Evolutionary conservation across 1,284 basidiomycete genomes (phyloP), one percentile per base, ranked within the genome.

Genomic region (Malassezia obtusa): DNA sequence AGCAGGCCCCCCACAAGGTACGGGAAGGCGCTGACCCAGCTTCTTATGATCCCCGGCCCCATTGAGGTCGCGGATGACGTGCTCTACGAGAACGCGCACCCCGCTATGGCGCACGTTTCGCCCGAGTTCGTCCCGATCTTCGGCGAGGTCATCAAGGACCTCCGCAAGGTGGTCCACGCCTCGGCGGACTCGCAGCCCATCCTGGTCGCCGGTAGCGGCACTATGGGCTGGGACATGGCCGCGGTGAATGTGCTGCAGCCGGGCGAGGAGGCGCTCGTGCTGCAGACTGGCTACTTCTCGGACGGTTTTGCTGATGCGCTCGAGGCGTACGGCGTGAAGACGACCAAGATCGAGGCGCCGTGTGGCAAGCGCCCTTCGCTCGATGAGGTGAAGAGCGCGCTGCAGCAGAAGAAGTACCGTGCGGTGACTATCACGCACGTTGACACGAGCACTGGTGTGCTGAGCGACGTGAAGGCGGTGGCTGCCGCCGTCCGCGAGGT

Each of bases 351-450:
- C 66, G 84, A 81, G 63, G 87, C 91, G 3, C 80, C 84, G 26
- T 79, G 96, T 58, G 94, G 94, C 30, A 81, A 80, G 39, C 81
- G 84, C 17, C 86, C 89, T 17, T 77, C 80, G 49, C 61, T 75
- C 35, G 73, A 79, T 3, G 81, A 84, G 38, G 76, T 92, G 37
- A 83, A 85, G 66, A 76, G 80, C 21, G 86, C 86, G 1, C 80
- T 96, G 35, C 79, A 81, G 74, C 76, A 80, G 63, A 88, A 89
- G 76, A 84, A 85, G 72, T 94, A 88, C 80, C 94, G 92, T 77
- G 74, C 90, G 46, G 77, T 91, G 60, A 91, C 90, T 7, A 83
- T 96, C 68, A 96, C 94, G 6, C 92, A 98, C 72, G 90, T 92
- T 46, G 73, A 75, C 61, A 73, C 71, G 21, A 67, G 63, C 30